phyloP scores from a whole-genome alignment of 2,329 filamentous ascomycete genomes.

The Colletotrichum horii region DNA sequence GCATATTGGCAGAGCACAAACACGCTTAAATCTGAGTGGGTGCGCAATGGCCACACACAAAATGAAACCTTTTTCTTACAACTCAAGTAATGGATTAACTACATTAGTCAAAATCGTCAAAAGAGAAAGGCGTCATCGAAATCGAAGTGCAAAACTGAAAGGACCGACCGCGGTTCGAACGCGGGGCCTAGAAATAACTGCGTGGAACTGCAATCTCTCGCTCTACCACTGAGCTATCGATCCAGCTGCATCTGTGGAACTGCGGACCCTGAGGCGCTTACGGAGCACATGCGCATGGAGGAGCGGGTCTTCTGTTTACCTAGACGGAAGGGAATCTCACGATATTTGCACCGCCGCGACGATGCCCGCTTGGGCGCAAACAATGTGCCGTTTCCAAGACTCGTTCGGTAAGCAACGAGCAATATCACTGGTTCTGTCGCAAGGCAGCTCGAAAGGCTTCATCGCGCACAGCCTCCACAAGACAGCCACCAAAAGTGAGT shows the following conservation, averaged over 20 bases:
- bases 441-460: background rate
- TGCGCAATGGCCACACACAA: background rate
- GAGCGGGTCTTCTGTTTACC: background rate
- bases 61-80: background rate
- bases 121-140: background rate
- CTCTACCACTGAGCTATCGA: slow-evolving; percentile 10
- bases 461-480: slow-evolving; percentile 1
- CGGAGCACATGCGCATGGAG: background rate
- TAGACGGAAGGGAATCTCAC: background rate
- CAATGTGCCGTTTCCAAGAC: background rate
- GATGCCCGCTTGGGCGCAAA: background rate
- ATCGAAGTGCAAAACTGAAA: background rate
- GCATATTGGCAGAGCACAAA: background rate
- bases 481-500: background rate
- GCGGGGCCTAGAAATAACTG: slow-evolving; percentile 21
- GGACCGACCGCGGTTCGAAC: slow-evolving; percentile 22
- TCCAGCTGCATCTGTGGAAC: background rate
- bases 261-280: background rate
- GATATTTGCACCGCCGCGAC: background rate
- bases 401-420: background rate
- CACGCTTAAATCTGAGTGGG: background rate
- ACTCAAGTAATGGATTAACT: background rate
- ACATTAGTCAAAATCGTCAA: background rate
- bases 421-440: background rate
- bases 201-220: slow-evolving; percentile 17